These are phyloP conservation scores for Scopulariopsis brevicaulis DNA, from an alignment of 2,329 filamentous ascomycete species.

Conservation along the genomic window DNA sequence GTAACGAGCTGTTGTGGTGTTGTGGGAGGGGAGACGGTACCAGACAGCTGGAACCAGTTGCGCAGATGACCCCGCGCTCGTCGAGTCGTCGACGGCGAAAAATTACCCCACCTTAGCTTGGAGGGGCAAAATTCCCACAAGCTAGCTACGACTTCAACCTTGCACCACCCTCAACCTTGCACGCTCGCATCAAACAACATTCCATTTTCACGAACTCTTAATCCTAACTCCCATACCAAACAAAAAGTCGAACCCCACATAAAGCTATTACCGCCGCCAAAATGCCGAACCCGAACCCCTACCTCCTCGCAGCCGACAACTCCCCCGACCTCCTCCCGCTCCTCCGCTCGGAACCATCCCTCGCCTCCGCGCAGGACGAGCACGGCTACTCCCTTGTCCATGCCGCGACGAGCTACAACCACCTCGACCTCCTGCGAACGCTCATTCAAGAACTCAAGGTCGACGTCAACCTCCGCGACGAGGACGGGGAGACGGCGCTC, in stretches of 20 bases:
- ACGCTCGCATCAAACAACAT: no score
- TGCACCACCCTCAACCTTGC: no score
- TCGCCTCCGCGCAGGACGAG: conserved; percentile 73
- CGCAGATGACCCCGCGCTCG: no score
- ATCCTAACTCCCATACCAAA: no score
- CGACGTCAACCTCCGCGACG: conserved; percentile 70
- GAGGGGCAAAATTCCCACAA: no score
- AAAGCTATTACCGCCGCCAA: background rate
- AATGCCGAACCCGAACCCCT: conserved; percentile 39
- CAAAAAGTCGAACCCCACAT: background rate
- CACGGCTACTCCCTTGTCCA: conserved; percentile 93
- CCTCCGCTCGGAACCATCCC: conserved; percentile 60
- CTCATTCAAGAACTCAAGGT: conserved; percentile 70
- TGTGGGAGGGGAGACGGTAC: no score
- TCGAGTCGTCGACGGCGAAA: no score
- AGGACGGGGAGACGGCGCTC: conserved; percentile 88
- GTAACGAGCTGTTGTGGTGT: no score
- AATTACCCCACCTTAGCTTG: no score
- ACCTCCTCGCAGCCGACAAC: conserved; percentile 73
- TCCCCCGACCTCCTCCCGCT: conserved; percentile 61
- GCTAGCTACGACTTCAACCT: no score
- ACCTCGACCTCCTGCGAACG: conserved; percentile 65
- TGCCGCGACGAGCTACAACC: conserved; percentile 85
- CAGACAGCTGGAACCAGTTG: no score
- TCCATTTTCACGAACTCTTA: no score